A percentile compares a stretch with the other conserved stretches of the same genome.
Evolutionary conservation across 345 rosid species (phyloP).

Genomic region (Rhizophora apiculata): DNA sequence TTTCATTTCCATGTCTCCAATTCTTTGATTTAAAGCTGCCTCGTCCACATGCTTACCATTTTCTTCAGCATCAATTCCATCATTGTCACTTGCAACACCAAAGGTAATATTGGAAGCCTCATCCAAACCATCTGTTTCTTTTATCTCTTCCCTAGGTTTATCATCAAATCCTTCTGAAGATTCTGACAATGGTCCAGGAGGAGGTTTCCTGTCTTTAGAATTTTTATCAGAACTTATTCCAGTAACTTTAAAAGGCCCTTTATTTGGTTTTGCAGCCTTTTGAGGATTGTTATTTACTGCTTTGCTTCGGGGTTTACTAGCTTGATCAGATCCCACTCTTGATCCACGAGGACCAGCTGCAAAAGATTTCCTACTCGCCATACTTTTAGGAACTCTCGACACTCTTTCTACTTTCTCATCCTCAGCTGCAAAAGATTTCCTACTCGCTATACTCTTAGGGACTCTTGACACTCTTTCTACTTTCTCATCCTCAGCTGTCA

Average conservation of each 20-base stretch:
- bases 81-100: constrained; percentile 58
- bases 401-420: constrained; percentile 50
- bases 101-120: constrained; percentile 57
- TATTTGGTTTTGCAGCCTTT: constrained; percentile 29
- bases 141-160: constrained; percentile 37
- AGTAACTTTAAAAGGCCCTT: constrained; percentile 34
- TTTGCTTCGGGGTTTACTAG: constrained; percentile 22
- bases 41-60: constrained; percentile 41
- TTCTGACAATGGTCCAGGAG: constrained; percentile 36
- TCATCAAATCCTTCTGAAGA: constrained; percentile 45
- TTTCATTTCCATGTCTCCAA: constrained; percentile 57
- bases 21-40: constrained; percentile 46
- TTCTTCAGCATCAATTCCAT: constrained; percentile 54
- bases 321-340: constrained; percentile 24
- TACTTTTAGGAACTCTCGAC: constrained; percentile 28
- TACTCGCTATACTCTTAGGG: constrained; percentile 22
- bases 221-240: constrained; percentile 24
- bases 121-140: constrained; percentile 57
- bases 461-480: constrained; percentile 37
- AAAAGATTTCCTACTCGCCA: constrained; percentile 17
- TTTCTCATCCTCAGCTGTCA: constrained; percentile 46
- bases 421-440: constrained; percentile 30
- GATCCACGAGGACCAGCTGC: constrained; percentile 25
- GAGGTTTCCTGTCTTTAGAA: constrained; percentile 24
- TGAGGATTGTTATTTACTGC: constrained; percentile 24